Conservation (phyloP, 495 filamentous ascomycete genomes). For the Viridothelium virens region DNA sequence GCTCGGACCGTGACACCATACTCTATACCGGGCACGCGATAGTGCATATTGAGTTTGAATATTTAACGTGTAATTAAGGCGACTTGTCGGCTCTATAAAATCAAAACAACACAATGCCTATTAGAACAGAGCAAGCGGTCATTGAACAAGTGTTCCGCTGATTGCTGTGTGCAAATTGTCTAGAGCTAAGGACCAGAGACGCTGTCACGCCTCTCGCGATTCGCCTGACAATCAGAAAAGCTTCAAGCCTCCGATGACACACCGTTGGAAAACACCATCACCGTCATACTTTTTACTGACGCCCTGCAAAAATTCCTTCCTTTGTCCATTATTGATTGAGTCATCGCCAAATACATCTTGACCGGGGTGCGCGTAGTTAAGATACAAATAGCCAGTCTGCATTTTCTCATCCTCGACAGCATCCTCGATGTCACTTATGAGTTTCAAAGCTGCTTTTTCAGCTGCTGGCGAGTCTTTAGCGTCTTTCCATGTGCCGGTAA, state of each 20-base stretch:
- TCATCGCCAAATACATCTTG: constrained; percentile 2
- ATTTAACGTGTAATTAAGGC: too few species aligned
- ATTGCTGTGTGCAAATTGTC: too few species aligned
- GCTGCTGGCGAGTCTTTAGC: background rate
- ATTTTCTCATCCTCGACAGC: background rate
- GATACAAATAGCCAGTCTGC: background rate
- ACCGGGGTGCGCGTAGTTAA: background rate
- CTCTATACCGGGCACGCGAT: too few species aligned
- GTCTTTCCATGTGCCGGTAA: background rate
- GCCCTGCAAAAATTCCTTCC: background rate
- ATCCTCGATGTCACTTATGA: background rate
- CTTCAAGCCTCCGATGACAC: background rate
- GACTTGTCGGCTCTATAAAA: too few species aligned
- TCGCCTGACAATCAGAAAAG: background rate
- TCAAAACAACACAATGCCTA: too few species aligned
- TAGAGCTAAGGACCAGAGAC: too few species aligned
- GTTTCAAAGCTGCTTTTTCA: background rate
- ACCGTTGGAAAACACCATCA: background rate
- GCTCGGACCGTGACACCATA: too few species aligned
- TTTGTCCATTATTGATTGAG: background rate
- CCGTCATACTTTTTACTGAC: background rate
- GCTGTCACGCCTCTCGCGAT: too few species aligned
- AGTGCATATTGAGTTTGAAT: too few species aligned
- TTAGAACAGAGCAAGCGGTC: too few species aligned
- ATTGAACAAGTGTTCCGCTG: too few species aligned